phyloP scores from a whole-genome alignment of 2,329 filamentous ascomycete genomes.

The Fusarium tupiense region DNA sequence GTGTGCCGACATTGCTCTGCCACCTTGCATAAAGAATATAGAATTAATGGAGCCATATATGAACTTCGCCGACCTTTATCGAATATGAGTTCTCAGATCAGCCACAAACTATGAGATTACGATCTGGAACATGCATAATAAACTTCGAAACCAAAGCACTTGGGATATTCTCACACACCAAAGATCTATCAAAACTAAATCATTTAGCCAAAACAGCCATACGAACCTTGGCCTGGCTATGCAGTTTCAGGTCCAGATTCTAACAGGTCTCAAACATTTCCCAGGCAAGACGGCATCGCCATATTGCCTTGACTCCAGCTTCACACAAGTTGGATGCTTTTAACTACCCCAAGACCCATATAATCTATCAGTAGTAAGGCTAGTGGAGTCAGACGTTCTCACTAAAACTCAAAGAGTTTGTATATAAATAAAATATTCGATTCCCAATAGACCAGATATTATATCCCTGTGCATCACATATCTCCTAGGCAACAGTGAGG shows the following conservation, averaged over 20 bases:
- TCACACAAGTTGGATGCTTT: neutral
- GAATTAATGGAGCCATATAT: neutral
- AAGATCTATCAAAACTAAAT: neutral
- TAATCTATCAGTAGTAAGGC: neutral
- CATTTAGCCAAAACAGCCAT: neutral
- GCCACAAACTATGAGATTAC: neutral
- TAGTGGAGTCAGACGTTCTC: neutral
- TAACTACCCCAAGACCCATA: neutral
- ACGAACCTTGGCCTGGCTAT: neutral
- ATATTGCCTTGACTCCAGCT: neutral
- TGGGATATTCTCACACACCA: neutral
- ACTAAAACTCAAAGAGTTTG: neutral
- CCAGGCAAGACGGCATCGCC: neutral
- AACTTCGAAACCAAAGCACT: neutral
- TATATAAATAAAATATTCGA: too few species aligned
- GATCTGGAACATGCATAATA: slow-evolving; percentile 1
- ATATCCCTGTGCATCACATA: neutral
- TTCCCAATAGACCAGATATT: neutral
- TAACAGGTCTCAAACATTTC: neutral
- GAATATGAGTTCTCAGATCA: neutral
- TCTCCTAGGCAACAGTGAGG: neutral
- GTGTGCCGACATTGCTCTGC: neutral
- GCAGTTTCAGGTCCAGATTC: neutral
- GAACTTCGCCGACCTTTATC: neutral
- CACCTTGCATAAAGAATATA: neutral